Base-by-base conservation (phyloP, 192 early-diverging fungal species). In the Umbelopsis isabellina region DNA sequence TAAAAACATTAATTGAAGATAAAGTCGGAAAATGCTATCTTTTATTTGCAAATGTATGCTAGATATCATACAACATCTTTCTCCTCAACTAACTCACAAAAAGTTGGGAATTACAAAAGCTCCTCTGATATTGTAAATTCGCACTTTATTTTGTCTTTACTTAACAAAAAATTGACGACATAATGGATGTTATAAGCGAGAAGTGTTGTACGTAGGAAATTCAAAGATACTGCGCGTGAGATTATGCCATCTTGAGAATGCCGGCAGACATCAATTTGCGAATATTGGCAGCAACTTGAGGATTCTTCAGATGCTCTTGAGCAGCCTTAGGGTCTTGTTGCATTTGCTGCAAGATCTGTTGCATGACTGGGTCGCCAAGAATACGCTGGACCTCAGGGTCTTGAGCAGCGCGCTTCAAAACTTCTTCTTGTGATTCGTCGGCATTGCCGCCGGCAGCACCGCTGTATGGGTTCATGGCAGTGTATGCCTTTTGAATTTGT, bases 281-380 rank as follows among this genome's bases (percentile, higher is more conserved):
- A 81, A 99, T 90, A 80, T 97, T 99, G 71, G 89, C 86, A n/a
- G 95, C 94, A 65, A 99, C 87, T 23, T 78, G 79, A 2, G 95
- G 95, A 88, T 98, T 98, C 87, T 97, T 95, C 81, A 99, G 84
- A 72, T 99, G 97, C 83, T 97, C 97, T 68, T 89, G 89, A 30
- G 90, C 91, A 45, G 97, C 96, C 65, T 87, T 85, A 11, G 97
- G 97, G 78, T 99, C 94, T 69, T 91, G 85, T 81, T 98, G 95
- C 94, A 97, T 97, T 81, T 97, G 96, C 80, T 95, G 89, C 72
- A 99, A 87, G 69, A 99, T 98, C 78, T 88, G 87, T 75, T 94
- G 92, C 97, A 99, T 99, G 70, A 94, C 88, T 15, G 97, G 97
- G 80, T 99, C 97, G 21, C 74, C 85, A 77, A 99, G 83, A 70